Base-by-base conservation (phyloP, 2,329 filamentous ascomycete genomes). In the Penicillium corylophilum region DNA sequence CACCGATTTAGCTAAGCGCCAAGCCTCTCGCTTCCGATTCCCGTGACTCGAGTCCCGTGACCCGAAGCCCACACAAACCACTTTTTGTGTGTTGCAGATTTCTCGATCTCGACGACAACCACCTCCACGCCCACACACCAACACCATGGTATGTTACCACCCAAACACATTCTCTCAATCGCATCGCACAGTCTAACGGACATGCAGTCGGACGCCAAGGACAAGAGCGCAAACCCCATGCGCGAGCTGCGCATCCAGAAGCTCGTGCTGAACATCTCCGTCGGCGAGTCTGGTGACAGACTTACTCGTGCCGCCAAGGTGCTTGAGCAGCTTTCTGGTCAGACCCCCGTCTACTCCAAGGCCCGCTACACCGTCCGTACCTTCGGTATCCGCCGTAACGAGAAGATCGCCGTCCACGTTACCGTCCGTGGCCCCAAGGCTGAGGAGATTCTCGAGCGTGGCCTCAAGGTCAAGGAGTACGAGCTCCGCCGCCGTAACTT, bases 381-480 rank as follows among this genome's bases (percentile, higher is more conserved):
- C 76, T 99, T 99, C 81, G 94, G 94, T 88, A 99, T 99, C 86
- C 93, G 94, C 79, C 93, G 94, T 91, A 99, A 99, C 89, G 94
- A 99, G 80, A 97, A 96, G 89, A 99, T 99, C 75, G 83, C 94
- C 67, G 94, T 99, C 69, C 94, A 99, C 84, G 94, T 99, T 76
- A 99, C 94, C 75, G 92, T 99, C 82, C 94, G 94, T 77, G 94
- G 94, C 75, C 92, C 94, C 80, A 96, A 90, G 88, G 94, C 94
- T 62, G 94, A 99, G 86, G 94, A 99, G 82, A 99, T 99, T 74
- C 88, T 99, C 75, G 94, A 99, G 90, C 93, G 94, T 86, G 94
- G 94, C 77, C 89, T 99, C 77, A 99, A 99, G 88, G 94, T 99
- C 87, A 99, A 99, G 91, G 94, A 99, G 83, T 99, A 99, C 84